These are phyloP conservation scores for Apiosordaria backusii DNA, from an alignment of 495 filamentous ascomycete genomes.

Conservation along the genomic window DNA sequence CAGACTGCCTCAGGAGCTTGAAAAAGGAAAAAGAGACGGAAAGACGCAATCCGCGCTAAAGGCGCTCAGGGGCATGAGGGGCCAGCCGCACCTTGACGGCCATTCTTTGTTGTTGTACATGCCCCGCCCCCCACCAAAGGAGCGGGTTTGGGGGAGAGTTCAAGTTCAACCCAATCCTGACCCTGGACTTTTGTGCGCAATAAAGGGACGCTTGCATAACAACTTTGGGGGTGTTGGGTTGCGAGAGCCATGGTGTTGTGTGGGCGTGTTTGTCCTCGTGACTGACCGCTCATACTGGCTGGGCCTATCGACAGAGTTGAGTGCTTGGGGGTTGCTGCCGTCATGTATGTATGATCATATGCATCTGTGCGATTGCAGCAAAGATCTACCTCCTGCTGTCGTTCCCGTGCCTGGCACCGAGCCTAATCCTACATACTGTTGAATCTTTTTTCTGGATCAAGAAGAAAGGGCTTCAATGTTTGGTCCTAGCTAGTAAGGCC, in stretches of 20 bases:
- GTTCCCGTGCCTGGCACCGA: background rate
- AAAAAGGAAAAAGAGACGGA: background rate
- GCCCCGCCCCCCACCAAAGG: background rate
- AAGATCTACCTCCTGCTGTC: background rate
- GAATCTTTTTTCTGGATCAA: background rate
- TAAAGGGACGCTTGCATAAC: background rate
- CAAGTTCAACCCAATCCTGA: background rate
- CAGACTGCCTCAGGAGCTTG: background rate
- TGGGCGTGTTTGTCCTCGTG: background rate
- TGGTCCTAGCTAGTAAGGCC: background rate
- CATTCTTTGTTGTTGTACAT: background rate
- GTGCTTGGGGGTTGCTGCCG: background rate
- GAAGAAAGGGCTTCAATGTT: background rate
- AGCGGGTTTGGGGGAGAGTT: background rate
- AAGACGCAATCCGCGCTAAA: conserved; percentile 4
- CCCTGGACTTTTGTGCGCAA: background rate
- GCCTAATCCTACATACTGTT: background rate
- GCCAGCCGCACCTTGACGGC: conserved; percentile 3
- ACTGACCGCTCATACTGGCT: background rate
- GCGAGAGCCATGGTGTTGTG: too few relatives aligned
- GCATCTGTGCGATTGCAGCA: background rate
- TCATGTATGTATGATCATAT: background rate
- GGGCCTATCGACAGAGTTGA: background rate
- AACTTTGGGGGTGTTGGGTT: background rate
- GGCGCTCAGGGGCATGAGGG: background rate